These are phyloP conservation scores for Polytrichum formosum DNA, from an alignment of 225 moss, liverwort and hornwort species.

Conservation along the genomic window DNA sequence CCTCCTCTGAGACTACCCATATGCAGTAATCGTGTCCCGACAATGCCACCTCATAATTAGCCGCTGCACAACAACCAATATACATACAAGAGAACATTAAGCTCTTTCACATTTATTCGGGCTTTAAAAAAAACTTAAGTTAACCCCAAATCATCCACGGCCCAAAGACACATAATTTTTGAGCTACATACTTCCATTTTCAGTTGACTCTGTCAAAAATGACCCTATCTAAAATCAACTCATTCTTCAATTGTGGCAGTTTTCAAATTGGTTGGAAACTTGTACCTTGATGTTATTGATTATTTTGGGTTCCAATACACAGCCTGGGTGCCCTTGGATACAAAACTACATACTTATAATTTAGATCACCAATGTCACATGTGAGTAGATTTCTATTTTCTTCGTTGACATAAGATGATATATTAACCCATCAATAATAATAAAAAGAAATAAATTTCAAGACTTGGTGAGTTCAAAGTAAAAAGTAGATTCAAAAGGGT, in stretches of 20 bases:
- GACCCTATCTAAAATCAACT: background rate
- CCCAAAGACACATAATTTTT: too few relatives aligned
- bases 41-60: conserved; percentile 18
- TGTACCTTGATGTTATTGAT: too few relatives aligned
- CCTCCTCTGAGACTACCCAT: conserved; percentile 5
- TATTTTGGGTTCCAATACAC: too few relatives aligned
- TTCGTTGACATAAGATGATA: background rate
- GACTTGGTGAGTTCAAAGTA: background rate
- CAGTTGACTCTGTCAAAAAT: background rate
- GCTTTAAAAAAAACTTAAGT: too few relatives aligned
- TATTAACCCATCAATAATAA: too few relatives aligned
- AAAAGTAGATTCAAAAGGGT: background rate
- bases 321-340: too few relatives aligned
- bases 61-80: conserved; percentile 9
- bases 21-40: conserved; percentile 22
- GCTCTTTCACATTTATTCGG: too few relatives aligned
- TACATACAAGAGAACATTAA: background rate
- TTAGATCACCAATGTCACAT: background rate
- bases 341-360: background rate
- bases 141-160: too few relatives aligned
- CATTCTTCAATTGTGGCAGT: too few relatives aligned
- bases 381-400: background rate
- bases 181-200: too few relatives aligned
- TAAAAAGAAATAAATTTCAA: too few relatives aligned
- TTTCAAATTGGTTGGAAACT: too few relatives aligned